phyloP scores from a whole-genome alignment of 345 rosid genomes.

The Dipteronia sinensis region DNA sequence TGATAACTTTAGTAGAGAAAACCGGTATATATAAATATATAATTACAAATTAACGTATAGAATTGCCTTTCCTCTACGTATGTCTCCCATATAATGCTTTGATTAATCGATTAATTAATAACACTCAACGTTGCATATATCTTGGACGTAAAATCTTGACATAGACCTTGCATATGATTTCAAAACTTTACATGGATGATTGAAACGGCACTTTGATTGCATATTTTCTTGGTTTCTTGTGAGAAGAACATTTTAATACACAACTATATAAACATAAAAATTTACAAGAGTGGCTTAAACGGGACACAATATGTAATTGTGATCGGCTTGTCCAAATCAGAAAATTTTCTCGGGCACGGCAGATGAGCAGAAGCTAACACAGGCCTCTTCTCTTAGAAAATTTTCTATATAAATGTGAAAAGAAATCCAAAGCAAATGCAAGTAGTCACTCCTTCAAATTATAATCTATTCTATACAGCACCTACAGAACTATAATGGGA shows the following conservation, averaged over 20 bases:
- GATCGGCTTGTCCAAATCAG: slow-evolving; percentile 18
- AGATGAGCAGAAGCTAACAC: background rate
- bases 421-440: background rate
- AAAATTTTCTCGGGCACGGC: slow-evolving; percentile 1
- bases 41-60: no score
- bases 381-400: background rate
- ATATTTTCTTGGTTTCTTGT: background rate
- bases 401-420: slow-evolving; percentile 1
- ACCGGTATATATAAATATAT: no score
- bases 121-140: no score
- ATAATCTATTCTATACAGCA: background rate
- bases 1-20: no score
- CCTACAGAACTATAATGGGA: slow-evolving; percentile 7
- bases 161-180: no score
- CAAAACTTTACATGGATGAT: background rate
- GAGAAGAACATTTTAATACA: background rate
- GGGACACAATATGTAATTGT: background rate
- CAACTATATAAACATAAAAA: background rate
- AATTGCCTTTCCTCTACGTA: no score
- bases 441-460: background rate
- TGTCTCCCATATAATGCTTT: no score
- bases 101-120: no score
- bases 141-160: no score
- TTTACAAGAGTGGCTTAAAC: background rate
- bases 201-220: background rate